Conservation (phyloP, 129 eudicot species). For the Centaurea solstitialis region DNA sequence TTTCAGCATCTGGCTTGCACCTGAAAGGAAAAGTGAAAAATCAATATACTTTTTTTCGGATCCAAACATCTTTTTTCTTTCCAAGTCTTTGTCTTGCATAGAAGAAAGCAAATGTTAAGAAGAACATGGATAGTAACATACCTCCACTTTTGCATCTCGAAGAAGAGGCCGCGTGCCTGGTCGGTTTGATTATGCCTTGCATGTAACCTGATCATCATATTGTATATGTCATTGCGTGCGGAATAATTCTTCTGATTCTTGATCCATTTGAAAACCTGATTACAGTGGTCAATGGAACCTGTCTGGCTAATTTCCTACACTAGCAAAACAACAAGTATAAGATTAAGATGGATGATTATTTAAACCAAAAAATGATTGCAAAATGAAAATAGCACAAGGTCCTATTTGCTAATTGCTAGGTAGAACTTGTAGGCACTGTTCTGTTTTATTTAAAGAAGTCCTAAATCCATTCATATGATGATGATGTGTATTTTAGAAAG, state of each 20-base stretch:
- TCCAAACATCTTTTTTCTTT: too few species aligned
- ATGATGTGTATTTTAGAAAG: too few species aligned
- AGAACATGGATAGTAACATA: too few species aligned
- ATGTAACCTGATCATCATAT: conserved; percentile 93
- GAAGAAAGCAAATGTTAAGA: too few species aligned
- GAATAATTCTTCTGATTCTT: conserved; percentile 90
- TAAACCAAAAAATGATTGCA: too few species aligned
- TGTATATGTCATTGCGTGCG: conserved; percentile 93
- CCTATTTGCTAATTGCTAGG: not conserved
- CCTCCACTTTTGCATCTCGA: conserved; percentile 99
- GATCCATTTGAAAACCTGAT: conserved; percentile 89
- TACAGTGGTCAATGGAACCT: conserved; percentile 81
- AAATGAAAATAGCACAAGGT: not conserved
- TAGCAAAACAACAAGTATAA: conserved; percentile 22
- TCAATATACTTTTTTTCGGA: too few species aligned
- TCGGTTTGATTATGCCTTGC: conserved; percentile 87
- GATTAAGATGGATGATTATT: too few species aligned
- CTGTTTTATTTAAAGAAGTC: not conserved
- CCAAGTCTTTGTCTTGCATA: too few species aligned
- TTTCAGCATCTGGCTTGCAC: conserved; percentile 95
- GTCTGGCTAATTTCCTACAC: conserved; percentile 72
- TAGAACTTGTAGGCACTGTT: too few species aligned
- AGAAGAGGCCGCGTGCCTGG: conserved; percentile 97
- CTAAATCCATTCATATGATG: too few species aligned
- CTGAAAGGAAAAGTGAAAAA: conserved; percentile 32